phyloP scores from a whole-genome alignment of 179 eudicot species.

The Pouteria campechiana region DNA sequence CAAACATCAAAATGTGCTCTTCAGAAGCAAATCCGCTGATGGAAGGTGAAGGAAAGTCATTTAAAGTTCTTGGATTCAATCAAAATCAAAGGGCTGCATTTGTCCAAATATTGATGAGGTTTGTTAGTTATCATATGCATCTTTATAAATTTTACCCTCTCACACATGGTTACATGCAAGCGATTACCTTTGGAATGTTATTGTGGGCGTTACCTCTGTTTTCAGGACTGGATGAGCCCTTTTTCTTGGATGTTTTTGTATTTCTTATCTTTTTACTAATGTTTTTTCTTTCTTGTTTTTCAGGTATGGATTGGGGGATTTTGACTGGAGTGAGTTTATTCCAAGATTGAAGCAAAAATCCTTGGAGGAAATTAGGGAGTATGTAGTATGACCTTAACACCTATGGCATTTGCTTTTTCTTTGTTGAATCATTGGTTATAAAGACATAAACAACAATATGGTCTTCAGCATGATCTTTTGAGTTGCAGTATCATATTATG shows the following conservation, averaged over 20 bases:
- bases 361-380: slow-evolving; percentile 72
- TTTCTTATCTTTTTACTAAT: too few relatives aligned
- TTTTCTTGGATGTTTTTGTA: too few relatives aligned
- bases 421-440: too few relatives aligned
- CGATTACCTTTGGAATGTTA: too few relatives aligned
- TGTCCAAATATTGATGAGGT: slow-evolving; percentile 96
- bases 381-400: slow-evolving; percentile 19
- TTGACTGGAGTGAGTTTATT: slow-evolving; percentile 80
- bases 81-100: slow-evolving; percentile 87
- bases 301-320: slow-evolving; percentile 86
- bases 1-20: slow-evolving; percentile 40
- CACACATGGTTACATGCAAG: too few relatives aligned
- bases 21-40: slow-evolving; percentile 67
- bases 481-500: too few relatives aligned
- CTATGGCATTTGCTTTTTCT: too few relatives aligned
- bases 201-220: too few relatives aligned
- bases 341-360: slow-evolving; percentile 86
- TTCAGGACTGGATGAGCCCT: too few relatives aligned
- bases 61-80: slow-evolving; percentile 84
- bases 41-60: slow-evolving; percentile 94
- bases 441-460: too few relatives aligned
- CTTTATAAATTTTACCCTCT: too few relatives aligned
- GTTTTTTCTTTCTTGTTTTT: slow-evolving; percentile 2
- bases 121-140: neutral
- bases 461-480: too few relatives aligned